phyloP scores from a whole-genome alignment of 208 protist species.

The Trypanosoma melophagium region DNA sequence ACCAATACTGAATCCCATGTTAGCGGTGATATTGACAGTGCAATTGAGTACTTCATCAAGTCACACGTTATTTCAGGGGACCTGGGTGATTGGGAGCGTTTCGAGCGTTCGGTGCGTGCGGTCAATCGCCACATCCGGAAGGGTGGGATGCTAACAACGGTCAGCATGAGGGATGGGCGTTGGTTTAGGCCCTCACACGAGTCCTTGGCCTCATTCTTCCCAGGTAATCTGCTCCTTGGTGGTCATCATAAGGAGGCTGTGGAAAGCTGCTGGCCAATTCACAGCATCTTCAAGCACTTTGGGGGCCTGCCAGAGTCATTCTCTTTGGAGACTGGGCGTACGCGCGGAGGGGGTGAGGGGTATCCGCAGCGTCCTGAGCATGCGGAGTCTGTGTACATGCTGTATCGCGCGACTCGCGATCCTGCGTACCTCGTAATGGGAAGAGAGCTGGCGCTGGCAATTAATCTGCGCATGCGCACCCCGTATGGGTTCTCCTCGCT shows the following conservation, averaged over 20 bases:
- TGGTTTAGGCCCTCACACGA: conserved; percentile 40
- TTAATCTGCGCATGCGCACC: conserved; percentile 51
- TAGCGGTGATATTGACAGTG: conserved; percentile 76
- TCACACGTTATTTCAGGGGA: conserved; percentile 58
- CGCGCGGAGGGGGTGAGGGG: background rate
- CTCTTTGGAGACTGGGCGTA: conserved; percentile 3
- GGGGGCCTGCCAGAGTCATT: conserved; percentile 79
- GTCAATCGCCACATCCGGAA: conserved; percentile 27
- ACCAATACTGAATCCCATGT: conserved; percentile 31
- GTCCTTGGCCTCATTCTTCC: conserved; percentile 79
- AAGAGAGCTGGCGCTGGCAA: conserved; percentile 50
- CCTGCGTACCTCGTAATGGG: conserved; percentile 65
- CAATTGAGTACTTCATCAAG: conserved; percentile 91
- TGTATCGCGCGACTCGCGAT: conserved; percentile 73
- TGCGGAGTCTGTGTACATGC: conserved; percentile 76
- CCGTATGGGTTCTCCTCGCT: conserved; percentile 56
- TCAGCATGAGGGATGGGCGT: conserved; percentile 41
- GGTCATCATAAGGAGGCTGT: conserved; percentile 63
- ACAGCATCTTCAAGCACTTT: conserved; percentile 61
- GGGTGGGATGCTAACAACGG: conserved; percentile 53
- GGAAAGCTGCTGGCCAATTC: conserved; percentile 43
- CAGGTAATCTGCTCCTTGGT: conserved; percentile 53
- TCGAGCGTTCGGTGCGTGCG: conserved; percentile 30
- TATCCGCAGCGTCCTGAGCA: conserved; percentile 90
- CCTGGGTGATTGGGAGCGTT: conserved; percentile 48